These are phyloP conservation scores for Mycena polygramma DNA, from an alignment of 768 basidiomycete genomes.

Conservation along the genomic window DNA sequence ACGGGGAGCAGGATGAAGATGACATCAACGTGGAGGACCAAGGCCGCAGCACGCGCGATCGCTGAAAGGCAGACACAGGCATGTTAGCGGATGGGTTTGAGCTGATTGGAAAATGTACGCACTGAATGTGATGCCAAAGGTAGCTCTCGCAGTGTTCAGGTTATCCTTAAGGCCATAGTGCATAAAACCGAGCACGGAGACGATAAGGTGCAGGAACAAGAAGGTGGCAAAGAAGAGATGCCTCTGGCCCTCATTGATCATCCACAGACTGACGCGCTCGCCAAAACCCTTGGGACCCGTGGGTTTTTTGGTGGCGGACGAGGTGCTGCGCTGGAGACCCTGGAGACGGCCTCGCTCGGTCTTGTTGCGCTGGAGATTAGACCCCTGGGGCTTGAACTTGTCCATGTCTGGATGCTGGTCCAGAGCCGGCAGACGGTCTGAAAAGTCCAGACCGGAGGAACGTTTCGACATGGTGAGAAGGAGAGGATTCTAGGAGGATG, in stretches of 20 bases:
- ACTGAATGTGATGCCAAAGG: slow-evolving; percentile 74
- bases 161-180: slow-evolving; percentile 76
- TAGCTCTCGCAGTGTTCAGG: slow-evolving; percentile 61
- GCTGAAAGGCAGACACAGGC: slow-evolving; percentile 69
- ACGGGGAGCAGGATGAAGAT: slow-evolving; percentile 95
- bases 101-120: not conserved
- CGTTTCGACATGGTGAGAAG: slow-evolving; percentile 39
- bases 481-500: slow-evolving; percentile 19
- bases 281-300: slow-evolving; percentile 48
- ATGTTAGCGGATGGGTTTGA: not conserved
- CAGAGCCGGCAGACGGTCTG: slow-evolving; percentile 54
- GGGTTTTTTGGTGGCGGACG: slow-evolving; percentile 47
- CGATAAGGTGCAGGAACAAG: slow-evolving; percentile 71
- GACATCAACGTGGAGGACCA: slow-evolving; percentile 92
- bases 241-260: slow-evolving; percentile 79
- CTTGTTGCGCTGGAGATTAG: slow-evolving; percentile 71
- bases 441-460: slow-evolving; percentile 63
- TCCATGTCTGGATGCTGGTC: slow-evolving; percentile 43
- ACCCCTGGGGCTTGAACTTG: slow-evolving; percentile 39
- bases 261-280: slow-evolving; percentile 60
- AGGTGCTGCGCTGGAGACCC: slow-evolving; percentile 63
- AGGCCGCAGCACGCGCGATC: slow-evolving; percentile 89
- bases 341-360: slow-evolving; percentile 73
- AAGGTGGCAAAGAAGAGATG: slow-evolving; percentile 71
- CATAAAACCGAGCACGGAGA: slow-evolving; percentile 68